Evolutionary conservation across 768 basidiomycete genomes (phyloP).

Genomic region (Dentipellis fragilis): DNA sequence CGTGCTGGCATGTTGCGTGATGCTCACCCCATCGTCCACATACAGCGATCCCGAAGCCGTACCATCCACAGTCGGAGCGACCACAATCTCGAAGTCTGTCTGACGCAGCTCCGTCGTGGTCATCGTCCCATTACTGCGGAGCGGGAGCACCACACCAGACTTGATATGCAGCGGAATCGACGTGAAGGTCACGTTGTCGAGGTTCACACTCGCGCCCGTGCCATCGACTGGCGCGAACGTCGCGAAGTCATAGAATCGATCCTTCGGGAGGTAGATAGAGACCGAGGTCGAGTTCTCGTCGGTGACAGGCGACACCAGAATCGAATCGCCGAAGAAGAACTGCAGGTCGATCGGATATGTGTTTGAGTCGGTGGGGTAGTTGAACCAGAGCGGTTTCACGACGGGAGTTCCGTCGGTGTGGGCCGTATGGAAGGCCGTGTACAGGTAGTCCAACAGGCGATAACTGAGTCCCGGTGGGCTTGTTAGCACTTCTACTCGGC

Average conservation of each 20-base stretch:
- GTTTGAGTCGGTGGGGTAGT: constrained; percentile 50
- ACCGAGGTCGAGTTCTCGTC: constrained; percentile 50
- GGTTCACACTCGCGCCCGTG: constrained; percentile 31
- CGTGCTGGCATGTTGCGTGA: constrained; percentile 21
- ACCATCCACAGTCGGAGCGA: constrained; percentile 45
- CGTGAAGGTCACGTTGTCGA: constrained; percentile 40
- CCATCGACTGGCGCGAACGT: constrained; percentile 40
- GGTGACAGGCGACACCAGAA: constrained; percentile 63
- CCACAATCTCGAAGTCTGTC: constrained; percentile 50
- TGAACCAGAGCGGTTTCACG: constrained; percentile 55
- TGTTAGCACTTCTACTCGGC: background rate
- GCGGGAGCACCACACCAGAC: constrained; percentile 48
- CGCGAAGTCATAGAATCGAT: constrained; percentile 56
- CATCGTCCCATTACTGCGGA: constrained; percentile 46
- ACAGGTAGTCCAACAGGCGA: constrained; percentile 61
- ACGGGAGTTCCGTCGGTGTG: constrained; percentile 51
- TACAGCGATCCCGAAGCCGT: constrained; percentile 45
- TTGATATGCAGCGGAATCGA: constrained; percentile 55
- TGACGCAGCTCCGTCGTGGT: constrained; percentile 46
- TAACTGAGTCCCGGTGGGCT: constrained; percentile 29
- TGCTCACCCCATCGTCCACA: constrained; percentile 54
- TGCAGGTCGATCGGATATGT: constrained; percentile 57
- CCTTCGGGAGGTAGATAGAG: constrained; percentile 49
- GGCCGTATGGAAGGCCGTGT: constrained; percentile 58
- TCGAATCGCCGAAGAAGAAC: constrained; percentile 57